A percentile compares a stretch with the other conserved stretches of the same genome.
Evolutionary conservation across 768 basidiomycete genomes (phyloP).

Genomic region (Xerocomus potaroensis): DNA sequence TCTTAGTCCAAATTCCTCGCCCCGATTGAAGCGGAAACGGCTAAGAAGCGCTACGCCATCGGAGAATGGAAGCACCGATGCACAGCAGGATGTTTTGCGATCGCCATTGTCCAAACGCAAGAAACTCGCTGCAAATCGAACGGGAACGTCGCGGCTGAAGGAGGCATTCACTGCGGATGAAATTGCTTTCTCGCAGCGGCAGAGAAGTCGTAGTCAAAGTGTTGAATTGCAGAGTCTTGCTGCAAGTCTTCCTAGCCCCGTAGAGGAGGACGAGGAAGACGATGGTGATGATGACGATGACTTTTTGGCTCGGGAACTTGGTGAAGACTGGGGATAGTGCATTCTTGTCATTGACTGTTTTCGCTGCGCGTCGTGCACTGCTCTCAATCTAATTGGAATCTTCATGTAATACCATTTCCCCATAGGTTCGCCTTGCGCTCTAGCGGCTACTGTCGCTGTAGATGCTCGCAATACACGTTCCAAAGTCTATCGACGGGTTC

Average conservation of each 20-base stretch:
- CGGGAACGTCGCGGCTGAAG: slow-evolving; percentile 64
- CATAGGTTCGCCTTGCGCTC: not conserved
- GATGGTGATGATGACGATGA: slow-evolving; percentile 61
- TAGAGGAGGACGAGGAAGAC: slow-evolving; percentile 50
- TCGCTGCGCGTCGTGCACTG: slow-evolving; percentile 4
- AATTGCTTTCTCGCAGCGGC: slow-evolving; percentile 22
- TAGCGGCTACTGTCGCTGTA: slow-evolving; percentile 21
- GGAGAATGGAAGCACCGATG: slow-evolving; percentile 41
- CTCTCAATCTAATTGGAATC: slow-evolving; percentile 22
- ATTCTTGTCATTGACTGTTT: not conserved
- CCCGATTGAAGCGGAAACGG: slow-evolving; percentile 58
- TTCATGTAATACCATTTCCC: slow-evolving; percentile 13
- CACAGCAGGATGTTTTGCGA: slow-evolving; percentile 42
- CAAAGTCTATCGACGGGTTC: slow-evolving; percentile 53
- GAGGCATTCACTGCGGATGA: slow-evolving; percentile 59
- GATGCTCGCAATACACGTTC: slow-evolving; percentile 46
- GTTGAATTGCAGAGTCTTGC: slow-evolving; percentile 6
- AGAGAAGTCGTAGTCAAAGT: slow-evolving; percentile 24
- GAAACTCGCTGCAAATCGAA: slow-evolving; percentile 63
- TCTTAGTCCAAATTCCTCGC: slow-evolving; percentile 39
- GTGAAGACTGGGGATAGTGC: slow-evolving; percentile 70
- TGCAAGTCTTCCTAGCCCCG: slow-evolving; percentile 19
- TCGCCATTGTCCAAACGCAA: slow-evolving; percentile 81
- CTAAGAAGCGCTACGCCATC: slow-evolving; percentile 70
- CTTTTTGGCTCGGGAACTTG: slow-evolving; percentile 76